Evolutionary conservation across 768 basidiomycete genomes (phyloP).

Genomic region (Lyophyllum decastes): DNA sequence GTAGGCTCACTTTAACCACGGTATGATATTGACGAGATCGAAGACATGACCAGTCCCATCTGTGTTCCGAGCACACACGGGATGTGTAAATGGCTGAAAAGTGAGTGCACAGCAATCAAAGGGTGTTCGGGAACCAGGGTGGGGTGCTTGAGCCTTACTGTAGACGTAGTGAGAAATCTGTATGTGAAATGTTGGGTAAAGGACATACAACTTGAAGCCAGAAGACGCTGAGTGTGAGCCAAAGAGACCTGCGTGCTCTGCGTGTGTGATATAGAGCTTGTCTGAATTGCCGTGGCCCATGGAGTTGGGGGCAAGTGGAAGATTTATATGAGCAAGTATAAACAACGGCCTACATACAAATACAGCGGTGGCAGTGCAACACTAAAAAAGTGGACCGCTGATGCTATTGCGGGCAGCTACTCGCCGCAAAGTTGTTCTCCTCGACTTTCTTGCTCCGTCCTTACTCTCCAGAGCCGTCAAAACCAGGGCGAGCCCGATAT

Average conservation of each 20-base stretch:
- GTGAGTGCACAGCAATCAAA: constrained; percentile 93
- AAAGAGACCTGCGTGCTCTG: constrained; percentile 79
- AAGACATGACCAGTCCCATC: constrained; percentile 84
- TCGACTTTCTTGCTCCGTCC: constrained; percentile 47
- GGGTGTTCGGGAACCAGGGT: constrained; percentile 67
- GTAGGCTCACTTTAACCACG: constrained; percentile 82
- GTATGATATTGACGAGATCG: constrained; percentile 90
- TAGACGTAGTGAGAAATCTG: constrained; percentile 11
- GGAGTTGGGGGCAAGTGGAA: constrained; percentile 11
- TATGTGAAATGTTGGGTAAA: constrained; percentile 5
- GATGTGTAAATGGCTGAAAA: constrained; percentile 86
- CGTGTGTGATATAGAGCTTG: constrained; percentile 89
- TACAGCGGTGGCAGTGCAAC: constrained; percentile 10
- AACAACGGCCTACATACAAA: neutral
- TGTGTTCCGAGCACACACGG: constrained; percentile 82
- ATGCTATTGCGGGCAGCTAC: constrained; percentile 16
- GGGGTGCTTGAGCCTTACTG: constrained; percentile 70
- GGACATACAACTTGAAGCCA: constrained; percentile 63
- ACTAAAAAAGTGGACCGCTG: neutral
- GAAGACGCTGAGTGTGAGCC: constrained; percentile 82
- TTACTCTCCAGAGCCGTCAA: constrained; percentile 20
- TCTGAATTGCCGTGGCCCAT: constrained; percentile 89
- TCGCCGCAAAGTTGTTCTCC: constrained; percentile 26
- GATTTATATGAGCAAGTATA: neutral
- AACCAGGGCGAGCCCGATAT: neutral